Percentiles rank a stretch among this genome's conserved stretches.
phyloP scores from a whole-genome alignment of 495 filamentous ascomycete genomes.

The Neurospora terricola region DNA sequence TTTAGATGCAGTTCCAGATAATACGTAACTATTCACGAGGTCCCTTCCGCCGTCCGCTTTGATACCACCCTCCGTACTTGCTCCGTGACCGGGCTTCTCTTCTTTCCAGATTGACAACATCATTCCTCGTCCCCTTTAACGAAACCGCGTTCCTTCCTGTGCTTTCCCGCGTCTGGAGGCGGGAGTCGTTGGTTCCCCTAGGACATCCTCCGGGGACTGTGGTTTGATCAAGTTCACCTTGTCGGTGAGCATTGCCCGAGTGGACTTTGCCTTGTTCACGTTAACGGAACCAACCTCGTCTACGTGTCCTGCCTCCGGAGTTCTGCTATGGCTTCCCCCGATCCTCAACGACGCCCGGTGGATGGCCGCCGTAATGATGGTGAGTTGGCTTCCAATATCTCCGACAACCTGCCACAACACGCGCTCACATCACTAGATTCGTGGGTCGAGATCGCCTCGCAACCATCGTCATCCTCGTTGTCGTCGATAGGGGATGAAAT shows the following conservation, averaged over 20 bases:
- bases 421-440: constrained; percentile 59
- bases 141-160: background rate
- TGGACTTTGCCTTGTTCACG: background rate
- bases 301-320: background rate
- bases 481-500: constrained; percentile 84
- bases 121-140: background rate
- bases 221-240: background rate
- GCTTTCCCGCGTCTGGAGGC: background rate
- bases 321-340: constrained; percentile 11
- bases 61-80: background rate
- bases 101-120: background rate
- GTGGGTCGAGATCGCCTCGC: constrained; percentile 91
- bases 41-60: background rate
- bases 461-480: constrained; percentile 81
- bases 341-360: constrained; percentile 8
- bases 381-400: constrained; percentile 11
- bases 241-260: background rate
- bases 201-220: background rate
- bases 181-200: background rate
- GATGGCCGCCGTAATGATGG: constrained; percentile 21
- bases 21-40: background rate
- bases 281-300: background rate
- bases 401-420: background rate
- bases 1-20: background rate
- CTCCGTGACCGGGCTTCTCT: background rate